phyloP scores from a whole-genome alignment of 2,329 filamentous ascomycete species.

The Hypoxylon sp. region DNA sequence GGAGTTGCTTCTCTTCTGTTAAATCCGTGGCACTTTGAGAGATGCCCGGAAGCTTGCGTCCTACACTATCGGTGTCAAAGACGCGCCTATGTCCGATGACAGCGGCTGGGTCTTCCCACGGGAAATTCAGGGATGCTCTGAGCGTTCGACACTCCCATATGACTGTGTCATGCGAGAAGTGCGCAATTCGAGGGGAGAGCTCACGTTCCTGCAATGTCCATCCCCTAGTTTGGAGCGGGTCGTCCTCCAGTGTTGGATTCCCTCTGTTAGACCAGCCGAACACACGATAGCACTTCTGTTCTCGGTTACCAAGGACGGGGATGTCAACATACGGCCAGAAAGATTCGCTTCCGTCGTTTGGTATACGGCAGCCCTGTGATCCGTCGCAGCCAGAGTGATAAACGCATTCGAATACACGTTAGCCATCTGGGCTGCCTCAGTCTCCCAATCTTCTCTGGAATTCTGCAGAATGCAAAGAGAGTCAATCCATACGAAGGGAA shows the following conservation, averaged over 20 bases:
- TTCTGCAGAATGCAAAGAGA: conserved; percentile 25
- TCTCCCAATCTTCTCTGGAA: conserved; percentile 24
- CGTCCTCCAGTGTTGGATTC: conserved; percentile 1
- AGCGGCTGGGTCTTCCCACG: conserved; percentile 2
- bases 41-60: not conserved
- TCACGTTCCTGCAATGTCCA: conserved; percentile 27
- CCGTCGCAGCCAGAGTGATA: conserved; percentile 21
- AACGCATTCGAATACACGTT: conserved; percentile 19
- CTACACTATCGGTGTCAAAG: not conserved
- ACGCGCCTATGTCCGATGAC: not conserved
- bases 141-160: conserved; percentile 18
- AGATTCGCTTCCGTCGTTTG: not conserved
- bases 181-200: conserved; percentile 19
- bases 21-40: not conserved
- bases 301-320: not conserved
- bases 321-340: conserved; percentile 11
- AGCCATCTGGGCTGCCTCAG: conserved; percentile 27
- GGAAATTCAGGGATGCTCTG: conserved; percentile 11
- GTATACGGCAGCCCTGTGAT: conserved; percentile 14
- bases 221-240: conserved; percentile 9
- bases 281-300: not conserved
- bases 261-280: conserved; percentile 5
- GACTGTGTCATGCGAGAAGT: conserved; percentile 13
- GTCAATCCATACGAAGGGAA: conserved; percentile 23
- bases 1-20: not conserved